phyloP scores from a whole-genome alignment of 164 flowering plant genomes.

The Dillenia suffruticosa region DNA sequence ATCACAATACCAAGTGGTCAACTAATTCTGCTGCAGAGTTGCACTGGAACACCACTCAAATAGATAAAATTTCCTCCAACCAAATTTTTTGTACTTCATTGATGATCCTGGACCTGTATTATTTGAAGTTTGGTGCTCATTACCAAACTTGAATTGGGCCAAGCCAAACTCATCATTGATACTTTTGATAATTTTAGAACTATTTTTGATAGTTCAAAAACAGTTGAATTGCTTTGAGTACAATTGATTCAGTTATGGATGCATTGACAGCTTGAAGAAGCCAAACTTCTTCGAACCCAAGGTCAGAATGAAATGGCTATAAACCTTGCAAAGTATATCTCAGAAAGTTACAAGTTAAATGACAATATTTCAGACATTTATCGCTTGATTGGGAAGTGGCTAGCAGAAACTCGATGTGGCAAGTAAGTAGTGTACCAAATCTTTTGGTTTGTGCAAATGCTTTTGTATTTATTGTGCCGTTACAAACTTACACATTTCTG shows the following conservation, averaged over 20 bases:
- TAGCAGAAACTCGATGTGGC: constrained; percentile 96
- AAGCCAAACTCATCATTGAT: no score
- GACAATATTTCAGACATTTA: constrained; percentile 69
- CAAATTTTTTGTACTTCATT: no score
- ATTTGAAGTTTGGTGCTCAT: no score
- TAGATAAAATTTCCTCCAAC: no score
- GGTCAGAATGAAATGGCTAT: constrained; percentile 95
- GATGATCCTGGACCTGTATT: no score
- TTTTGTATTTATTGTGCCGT: background rate
- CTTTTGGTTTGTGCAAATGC: background rate
- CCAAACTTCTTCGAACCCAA: constrained; percentile 89
- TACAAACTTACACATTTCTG: background rate
- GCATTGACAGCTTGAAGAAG: constrained; percentile 81
- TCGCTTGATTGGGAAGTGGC: constrained; percentile 97
- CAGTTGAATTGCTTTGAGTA: background rate
- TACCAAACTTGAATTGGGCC: no score
- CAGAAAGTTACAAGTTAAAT: constrained; percentile 41
- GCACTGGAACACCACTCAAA: no score
- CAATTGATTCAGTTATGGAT: background rate
- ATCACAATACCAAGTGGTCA: no score
- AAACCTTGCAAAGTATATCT: constrained; percentile 75
- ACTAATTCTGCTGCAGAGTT: no score
- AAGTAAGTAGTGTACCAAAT: constrained; percentile 39
- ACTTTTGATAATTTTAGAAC: no score
- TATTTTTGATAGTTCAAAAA: background rate